A percentile compares a stretch with the other conserved stretches of the same genome.
phyloP scores from a whole-genome alignment of 129 eudicot species.

The Centella asiatica region DNA sequence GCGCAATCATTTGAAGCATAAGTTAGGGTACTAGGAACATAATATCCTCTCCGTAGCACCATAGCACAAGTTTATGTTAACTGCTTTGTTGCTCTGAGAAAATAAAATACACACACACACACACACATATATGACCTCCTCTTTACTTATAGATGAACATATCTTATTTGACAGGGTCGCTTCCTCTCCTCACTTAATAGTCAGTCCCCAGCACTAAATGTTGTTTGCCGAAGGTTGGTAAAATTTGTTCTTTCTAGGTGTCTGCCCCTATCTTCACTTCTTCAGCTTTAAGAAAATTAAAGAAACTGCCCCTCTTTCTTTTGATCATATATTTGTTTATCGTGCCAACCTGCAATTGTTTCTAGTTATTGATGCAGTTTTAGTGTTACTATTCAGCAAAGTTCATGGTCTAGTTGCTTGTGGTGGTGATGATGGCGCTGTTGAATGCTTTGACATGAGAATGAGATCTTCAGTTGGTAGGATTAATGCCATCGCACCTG shows the following conservation, averaged over 20 bases:
- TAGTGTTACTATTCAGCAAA: constrained; percentile 37
- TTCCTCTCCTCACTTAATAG: constrained; percentile 79
- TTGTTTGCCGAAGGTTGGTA: constrained; percentile 83
- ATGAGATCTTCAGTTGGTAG: constrained; percentile 69
- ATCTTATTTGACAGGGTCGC: constrained; percentile 54
- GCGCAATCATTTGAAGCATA: too few relatives aligned
- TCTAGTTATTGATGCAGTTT: constrained; percentile 7
- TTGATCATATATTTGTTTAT: background rate
- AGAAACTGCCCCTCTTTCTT: background rate
- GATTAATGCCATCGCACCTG: constrained; percentile 50
- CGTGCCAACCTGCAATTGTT: constrained; percentile 3
- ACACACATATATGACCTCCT: too few relatives aligned
- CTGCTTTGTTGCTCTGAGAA: too few relatives aligned
- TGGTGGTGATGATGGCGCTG: constrained; percentile 98
- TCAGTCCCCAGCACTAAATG: constrained; percentile 85
- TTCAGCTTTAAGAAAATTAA: background rate
- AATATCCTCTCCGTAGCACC: too few relatives aligned
- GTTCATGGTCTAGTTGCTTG: constrained; percentile 91
- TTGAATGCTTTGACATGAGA: constrained; percentile 97
- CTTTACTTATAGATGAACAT: too few relatives aligned
- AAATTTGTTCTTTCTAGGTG: constrained; percentile 1
- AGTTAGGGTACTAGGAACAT: too few relatives aligned
- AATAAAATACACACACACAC: background rate
- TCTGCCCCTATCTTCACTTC: background rate
- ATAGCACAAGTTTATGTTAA: background rate